phyloP scores from a whole-genome alignment of 345 rosid genomes.

The Eucalyptus fibrosa region DNA sequence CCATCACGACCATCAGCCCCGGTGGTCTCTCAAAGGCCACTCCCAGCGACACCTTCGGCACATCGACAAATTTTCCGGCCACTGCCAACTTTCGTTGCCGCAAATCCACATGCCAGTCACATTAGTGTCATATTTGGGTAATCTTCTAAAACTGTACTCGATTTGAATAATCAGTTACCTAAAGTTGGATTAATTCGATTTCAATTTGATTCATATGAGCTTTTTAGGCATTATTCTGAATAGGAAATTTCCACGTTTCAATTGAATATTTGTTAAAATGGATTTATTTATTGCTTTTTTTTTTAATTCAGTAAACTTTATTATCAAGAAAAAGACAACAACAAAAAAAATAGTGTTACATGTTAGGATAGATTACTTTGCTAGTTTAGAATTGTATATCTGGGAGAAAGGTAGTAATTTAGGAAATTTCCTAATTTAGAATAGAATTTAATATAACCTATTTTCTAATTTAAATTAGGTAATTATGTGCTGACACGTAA shows the following conservation, averaged over 20 bases:
- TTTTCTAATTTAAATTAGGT: too few species aligned
- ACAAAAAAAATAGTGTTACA: neutral
- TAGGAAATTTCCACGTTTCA: neutral
- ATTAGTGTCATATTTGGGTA: neutral
- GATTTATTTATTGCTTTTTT: neutral
- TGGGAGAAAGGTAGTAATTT: neutral
- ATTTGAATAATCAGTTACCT: neutral
- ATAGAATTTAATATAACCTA: too few species aligned
- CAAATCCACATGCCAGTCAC: neutral
- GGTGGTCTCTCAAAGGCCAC: neutral
- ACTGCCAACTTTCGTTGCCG: neutral
- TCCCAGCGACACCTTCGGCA: neutral
- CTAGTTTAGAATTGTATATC: too few species aligned
- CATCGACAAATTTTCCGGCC: neutral
- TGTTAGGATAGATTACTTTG: neutral
- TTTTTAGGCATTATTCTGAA: neutral
- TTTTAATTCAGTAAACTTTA: too few species aligned
- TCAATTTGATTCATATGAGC: neutral
- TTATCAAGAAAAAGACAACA: neutral
- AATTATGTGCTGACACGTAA: neutral
- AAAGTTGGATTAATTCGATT: neutral
- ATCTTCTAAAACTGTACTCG: neutral
- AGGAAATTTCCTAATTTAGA: neutral
- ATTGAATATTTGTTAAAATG: neutral
- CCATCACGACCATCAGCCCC: neutral